Percentiles rank a stretch among this genome's conserved stretches.
Conservation (phyloP, 768 basidiomycete species). For the Podaxis sp. region DNA sequence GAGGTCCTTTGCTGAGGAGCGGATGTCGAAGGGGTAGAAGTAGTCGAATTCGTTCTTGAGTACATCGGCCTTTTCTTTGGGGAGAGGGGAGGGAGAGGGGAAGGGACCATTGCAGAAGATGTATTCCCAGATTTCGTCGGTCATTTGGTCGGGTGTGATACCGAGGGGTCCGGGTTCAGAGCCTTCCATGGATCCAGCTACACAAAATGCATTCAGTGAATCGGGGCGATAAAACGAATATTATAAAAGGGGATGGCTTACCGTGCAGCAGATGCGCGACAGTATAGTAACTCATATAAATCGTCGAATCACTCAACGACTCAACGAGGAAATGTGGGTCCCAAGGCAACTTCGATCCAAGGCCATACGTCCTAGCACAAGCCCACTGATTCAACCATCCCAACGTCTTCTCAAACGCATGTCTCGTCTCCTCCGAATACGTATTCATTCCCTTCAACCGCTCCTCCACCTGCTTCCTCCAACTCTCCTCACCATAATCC, state of each 20-base stretch:
- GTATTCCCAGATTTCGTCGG: slow-evolving; percentile 97
- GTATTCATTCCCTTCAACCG: slow-evolving; percentile 84
- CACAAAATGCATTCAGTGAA: not conserved
- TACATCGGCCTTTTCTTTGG: slow-evolving; percentile 74
- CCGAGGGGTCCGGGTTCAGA: slow-evolving; percentile 77
- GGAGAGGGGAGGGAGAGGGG: slow-evolving; percentile 64
- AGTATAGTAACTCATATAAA: slow-evolving; percentile 99
- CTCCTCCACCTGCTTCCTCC: slow-evolving; percentile 86
- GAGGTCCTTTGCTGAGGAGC: slow-evolving; percentile 97
- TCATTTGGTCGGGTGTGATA: slow-evolving; percentile 89
- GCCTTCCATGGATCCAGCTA: slow-evolving; percentile 77
- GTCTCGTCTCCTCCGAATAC: slow-evolving; percentile 87
- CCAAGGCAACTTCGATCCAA: slow-evolving; percentile 96
- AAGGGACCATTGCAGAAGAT: slow-evolving; percentile 77
- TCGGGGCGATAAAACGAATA: not conserved
- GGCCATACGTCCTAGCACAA: slow-evolving; percentile 95
- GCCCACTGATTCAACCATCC: slow-evolving; percentile 99
- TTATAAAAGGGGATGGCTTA: slow-evolving; percentile 30
- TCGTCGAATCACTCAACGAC: slow-evolving; percentile 93
- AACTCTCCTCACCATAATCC: slow-evolving; percentile 91
- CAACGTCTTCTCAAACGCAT: slow-evolving; percentile 88
- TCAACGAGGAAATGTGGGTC: slow-evolving; percentile 96
- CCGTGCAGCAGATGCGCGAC: slow-evolving; percentile 89
- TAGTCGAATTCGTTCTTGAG: slow-evolving; percentile 92
- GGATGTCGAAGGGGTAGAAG: slow-evolving; percentile 98